These are phyloP conservation scores for Botrytis fabae DNA, from an alignment of 2,329 filamentous ascomycete genomes.

Conservation along the genomic window DNA sequence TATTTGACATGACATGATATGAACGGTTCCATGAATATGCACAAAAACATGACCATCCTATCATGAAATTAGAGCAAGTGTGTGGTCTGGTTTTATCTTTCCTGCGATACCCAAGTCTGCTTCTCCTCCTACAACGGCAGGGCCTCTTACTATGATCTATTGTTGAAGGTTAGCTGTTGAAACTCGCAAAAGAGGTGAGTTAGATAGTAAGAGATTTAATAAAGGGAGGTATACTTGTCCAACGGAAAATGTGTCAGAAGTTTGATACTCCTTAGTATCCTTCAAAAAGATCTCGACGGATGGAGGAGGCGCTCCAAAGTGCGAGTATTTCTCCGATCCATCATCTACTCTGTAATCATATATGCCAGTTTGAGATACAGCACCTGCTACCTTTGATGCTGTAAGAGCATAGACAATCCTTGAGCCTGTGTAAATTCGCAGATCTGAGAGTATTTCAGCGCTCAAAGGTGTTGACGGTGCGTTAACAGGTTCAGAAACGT, in stretches of 20 bases:
- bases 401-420: constrained; percentile 84
- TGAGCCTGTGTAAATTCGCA: constrained; percentile 78
- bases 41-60: constrained; percentile 1
- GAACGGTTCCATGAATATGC: background rate
- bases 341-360: constrained; percentile 75
- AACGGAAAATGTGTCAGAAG: constrained; percentile 59
- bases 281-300: constrained; percentile 75
- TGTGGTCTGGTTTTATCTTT: constrained; percentile 70
- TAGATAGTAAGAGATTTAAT: background rate
- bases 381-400: constrained; percentile 79
- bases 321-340: constrained; percentile 48
- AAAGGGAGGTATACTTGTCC: constrained; percentile 58
- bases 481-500: constrained; percentile 72
- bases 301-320: constrained; percentile 82
- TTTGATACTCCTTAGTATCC: constrained; percentile 60
- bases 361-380: constrained; percentile 81
- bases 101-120: constrained; percentile 63
- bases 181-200: constrained; percentile 21
- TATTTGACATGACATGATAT: constrained; percentile 10
- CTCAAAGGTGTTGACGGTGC: constrained; percentile 63
- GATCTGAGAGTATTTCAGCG: constrained; percentile 70
- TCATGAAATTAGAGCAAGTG: constrained; percentile 52
- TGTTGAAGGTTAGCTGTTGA: background rate
- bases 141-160: constrained; percentile 70
- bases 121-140: constrained; percentile 69